Evolutionary conservation across 2,329 filamentous ascomycete species (phyloP).

Genomic region (Hypoxylon sp.): DNA sequence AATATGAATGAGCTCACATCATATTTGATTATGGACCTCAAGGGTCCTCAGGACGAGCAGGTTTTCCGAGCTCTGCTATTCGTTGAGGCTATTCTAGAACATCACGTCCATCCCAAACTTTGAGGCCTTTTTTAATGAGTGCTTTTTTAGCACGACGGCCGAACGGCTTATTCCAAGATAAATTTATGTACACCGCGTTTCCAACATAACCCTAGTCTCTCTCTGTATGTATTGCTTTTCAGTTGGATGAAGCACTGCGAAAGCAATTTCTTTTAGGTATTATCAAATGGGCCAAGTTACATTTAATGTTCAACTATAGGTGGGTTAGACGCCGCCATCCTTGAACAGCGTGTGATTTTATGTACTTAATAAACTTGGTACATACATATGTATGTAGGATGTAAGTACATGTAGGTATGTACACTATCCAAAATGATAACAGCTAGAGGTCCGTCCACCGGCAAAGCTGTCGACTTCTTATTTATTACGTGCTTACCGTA

Average conservation of each 20-base stretch:
- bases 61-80: slow-evolving; percentile 28
- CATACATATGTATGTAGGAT: background rate
- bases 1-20: slow-evolving; percentile 32
- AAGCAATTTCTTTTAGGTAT: slow-evolving; percentile 6
- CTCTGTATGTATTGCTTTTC: background rate
- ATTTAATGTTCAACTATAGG: slow-evolving; percentile 19
- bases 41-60: slow-evolving; percentile 30
- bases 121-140: slow-evolving; percentile 18
- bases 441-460: too few relatives aligned
- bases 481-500: background rate
- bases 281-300: slow-evolving; percentile 29
- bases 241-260: background rate
- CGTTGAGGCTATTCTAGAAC: slow-evolving; percentile 20
- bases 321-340: slow-evolving; percentile 28
- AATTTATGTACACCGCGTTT: slow-evolving; percentile 36
- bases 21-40: slow-evolving; percentile 23
- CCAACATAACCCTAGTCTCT: slow-evolving; percentile 11
- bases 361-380: slow-evolving; percentile 20
- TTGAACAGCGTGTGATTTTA: slow-evolving; percentile 8
- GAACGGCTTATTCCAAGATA: slow-evolving; percentile 17
- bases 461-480: background rate
- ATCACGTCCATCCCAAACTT: slow-evolving; percentile 19
- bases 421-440: too few relatives aligned
- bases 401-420: too few relatives aligned
- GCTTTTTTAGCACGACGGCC: slow-evolving; percentile 21